A percentile compares a stretch with the other conserved stretches of the same genome.
Evolutionary conservation across 2,329 filamentous ascomycete genomes (phyloP).

Genomic region (Botryosphaeria dothidea): DNA sequence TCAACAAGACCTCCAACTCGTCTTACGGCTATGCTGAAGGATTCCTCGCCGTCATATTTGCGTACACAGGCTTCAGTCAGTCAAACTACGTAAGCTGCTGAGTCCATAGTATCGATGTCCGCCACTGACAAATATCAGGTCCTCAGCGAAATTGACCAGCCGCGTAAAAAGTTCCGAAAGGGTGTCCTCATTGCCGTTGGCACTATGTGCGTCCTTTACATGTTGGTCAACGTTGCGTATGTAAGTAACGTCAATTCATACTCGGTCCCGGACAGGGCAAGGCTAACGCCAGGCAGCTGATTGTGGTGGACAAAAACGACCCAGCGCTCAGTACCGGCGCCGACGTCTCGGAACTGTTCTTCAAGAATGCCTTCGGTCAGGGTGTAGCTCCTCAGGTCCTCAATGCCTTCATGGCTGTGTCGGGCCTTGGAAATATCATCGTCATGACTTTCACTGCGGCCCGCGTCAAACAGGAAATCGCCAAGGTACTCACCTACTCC

Average conservation of each 20-base stretch:
- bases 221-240: constrained; percentile 46
- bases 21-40: constrained; percentile 38
- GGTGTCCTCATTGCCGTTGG: constrained; percentile 21
- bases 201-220: constrained; percentile 36
- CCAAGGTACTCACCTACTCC: constrained; percentile 38
- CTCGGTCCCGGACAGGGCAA: background rate
- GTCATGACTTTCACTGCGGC: constrained; percentile 59
- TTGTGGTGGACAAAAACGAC: constrained; percentile 30
- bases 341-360: constrained; percentile 24
- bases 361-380: constrained; percentile 29
- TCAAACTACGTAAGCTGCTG: constrained; percentile 25
- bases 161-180: constrained; percentile 23
- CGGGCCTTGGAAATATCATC: constrained; percentile 58
- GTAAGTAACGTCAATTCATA: constrained; percentile 40
- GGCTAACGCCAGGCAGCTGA: constrained; percentile 21
- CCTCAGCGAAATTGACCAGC: constrained; percentile 26
- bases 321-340: background rate
- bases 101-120: too few species aligned
- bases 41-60: constrained; percentile 47
- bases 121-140: constrained; percentile 33
- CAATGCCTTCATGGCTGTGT: constrained; percentile 55
- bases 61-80: constrained; percentile 47
- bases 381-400: constrained; percentile 40
- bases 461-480: constrained; percentile 61
- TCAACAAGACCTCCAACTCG: constrained; percentile 23